These are phyloP conservation scores for Barnettozyma californica DNA, from an alignment of 805 yeast species.

Conservation along the genomic window DNA sequence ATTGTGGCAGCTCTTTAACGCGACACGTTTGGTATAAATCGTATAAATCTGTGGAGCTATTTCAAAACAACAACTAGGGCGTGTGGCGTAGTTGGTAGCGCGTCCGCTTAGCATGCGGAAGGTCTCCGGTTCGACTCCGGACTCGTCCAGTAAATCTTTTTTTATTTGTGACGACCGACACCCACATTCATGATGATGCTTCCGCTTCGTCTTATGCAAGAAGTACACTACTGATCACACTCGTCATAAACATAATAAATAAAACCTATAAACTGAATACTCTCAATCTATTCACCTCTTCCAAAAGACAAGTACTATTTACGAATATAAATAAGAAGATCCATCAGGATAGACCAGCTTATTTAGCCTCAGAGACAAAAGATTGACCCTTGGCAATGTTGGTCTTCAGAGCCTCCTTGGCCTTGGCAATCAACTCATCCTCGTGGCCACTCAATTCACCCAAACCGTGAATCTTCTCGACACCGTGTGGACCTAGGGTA, in stretches of 20 bases:
- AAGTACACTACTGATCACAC: not conserved
- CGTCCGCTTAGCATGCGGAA: slow-evolving; percentile 77
- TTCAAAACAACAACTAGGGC: too few species aligned
- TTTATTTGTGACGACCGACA: not conserved
- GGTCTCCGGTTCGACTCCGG: slow-evolving; percentile 78
- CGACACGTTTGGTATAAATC: too few species aligned
- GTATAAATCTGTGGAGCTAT: too few species aligned
- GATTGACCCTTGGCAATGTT: slow-evolving; percentile 93
- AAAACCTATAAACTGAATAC: not conserved
- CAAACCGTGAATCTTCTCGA: slow-evolving; percentile 70
- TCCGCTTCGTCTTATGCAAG: not conserved
- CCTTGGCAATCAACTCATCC: slow-evolving; percentile 73
- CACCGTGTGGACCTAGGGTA: slow-evolving; percentile 90
- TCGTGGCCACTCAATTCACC: slow-evolving; percentile 73
- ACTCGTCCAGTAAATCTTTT: slow-evolving; percentile 56
- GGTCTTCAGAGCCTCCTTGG: slow-evolving; percentile 84
- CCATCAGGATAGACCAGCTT: slow-evolving; percentile 16
- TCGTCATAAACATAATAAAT: slow-evolving; percentile 1
- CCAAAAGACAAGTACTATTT: slow-evolving; percentile 2
- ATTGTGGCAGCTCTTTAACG: too few species aligned
- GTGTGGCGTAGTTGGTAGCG: slow-evolving; percentile 83
- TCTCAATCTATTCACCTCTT: not conserved
- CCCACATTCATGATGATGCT: too few species aligned
- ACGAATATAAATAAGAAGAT: slow-evolving; percentile 3
- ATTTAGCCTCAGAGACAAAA: slow-evolving; percentile 72